Evolutionary conservation across 2,329 filamentous ascomycete genomes (phyloP), one percentile per base, ranked within the genome.

Genomic region (Aspergillus sp.): DNA sequence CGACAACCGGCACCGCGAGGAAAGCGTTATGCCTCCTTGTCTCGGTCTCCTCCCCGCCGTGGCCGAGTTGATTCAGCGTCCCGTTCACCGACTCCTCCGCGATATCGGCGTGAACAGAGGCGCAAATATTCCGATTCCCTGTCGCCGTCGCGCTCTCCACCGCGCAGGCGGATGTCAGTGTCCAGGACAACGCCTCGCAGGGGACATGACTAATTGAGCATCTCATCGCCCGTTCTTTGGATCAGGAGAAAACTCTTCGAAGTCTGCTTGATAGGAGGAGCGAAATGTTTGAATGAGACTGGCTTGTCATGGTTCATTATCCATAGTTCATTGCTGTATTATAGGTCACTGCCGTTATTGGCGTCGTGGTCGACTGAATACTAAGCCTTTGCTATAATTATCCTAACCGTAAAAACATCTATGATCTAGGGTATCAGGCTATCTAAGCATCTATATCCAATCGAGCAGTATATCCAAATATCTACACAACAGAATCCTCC

Each of bases 31-130:
- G 42, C 43, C 7, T 53, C 52, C 1, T 43, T 43, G n/a, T 57
- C 54, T 6, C 41, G 41, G 7, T 55, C 52, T 3, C 49, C 53
- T 34, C 49, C 54, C 33, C 44, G 43, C n/a, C 45, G 44, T 15
- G 41, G 44, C 29, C 44, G 52, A 34, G 42, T 41, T 15, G 31
- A 40, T 35, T 50, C 53, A 6, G 26, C 32, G 11, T 47, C 49
- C 8, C 48, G 49, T 8, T 52, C 54, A 4, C 52, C 40, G 6
- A 44, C 41, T 11, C 41, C 36, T n/a, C 42, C 42, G 26, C 44
- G 32, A 35, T n/a, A n/a, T n/a, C 38, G 37, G 12, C 30, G 29
- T 26, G 34, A 36, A n/a, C 39, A 42, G 16, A 33, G 30, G 15
- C 35, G 42, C 16, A 39, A 40, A 17, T 44, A 43, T 29, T 41